Evolutionary conservation across 2,329 filamentous ascomycete genomes (phyloP), one percentile per base, ranked within the genome.

Genomic region (Claviceps purpurea): DNA sequence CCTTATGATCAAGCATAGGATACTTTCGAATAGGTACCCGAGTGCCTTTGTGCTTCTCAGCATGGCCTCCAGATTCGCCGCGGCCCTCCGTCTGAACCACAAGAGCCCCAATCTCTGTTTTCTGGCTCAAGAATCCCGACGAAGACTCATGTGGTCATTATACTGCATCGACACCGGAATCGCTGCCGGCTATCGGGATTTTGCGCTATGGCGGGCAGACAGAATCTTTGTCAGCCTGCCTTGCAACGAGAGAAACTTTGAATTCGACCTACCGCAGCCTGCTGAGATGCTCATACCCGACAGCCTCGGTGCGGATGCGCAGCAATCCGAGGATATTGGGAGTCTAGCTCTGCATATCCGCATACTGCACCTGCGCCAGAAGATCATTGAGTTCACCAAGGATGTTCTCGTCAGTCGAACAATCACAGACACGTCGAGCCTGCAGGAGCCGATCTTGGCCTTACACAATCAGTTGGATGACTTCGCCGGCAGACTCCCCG

Each of bases 331-430:
- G 52, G 75, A 78, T 47, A 69, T 78, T 10, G 77, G 77, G 5
- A 78, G 77, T 50, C 60, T 79, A 20, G 77, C 77, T 2, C 69
- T 80, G 34, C 76, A 80, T 47, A 72, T 80, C 16, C 74, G 77
- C 49, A 75, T 80, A 43, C 68, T 77, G 42, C 75, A 76, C 61
- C 70, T 80, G 57, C 71, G 76, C 47, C 73, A 75, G 39, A 69
- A 74, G 49, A 77, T 80, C 18, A 65, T 76, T 56, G 75, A 78
- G 56, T 77, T 75, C 53, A 75, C 74, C 5, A 75, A 76, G 51
- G 67, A 71, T 38, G 68, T 59, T 47, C 68, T 58, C 37, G 53
- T 64, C 16, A 61, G 60, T 24, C 65, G 63, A 43, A 67, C 67
- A 58, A 64, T 74, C 4, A 69, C 73, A 18, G 61, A 70, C 1